Evolutionary conservation across 371 early-diverging fungal genomes (phyloP), one percentile per base, ranked within the genome.

Genomic region (Mucor racemosus): DNA sequence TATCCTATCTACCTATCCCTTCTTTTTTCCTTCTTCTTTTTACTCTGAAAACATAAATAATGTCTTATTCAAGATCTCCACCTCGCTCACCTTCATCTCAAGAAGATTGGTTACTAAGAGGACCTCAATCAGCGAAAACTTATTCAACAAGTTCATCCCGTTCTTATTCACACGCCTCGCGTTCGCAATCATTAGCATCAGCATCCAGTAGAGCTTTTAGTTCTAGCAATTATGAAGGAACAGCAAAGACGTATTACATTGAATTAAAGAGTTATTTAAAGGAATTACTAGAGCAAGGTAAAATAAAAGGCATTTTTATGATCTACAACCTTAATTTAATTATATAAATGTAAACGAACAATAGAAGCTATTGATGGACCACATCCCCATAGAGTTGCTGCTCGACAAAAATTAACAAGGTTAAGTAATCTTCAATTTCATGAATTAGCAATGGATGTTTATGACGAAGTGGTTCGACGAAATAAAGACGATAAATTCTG

Each of bases 401-500:
- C 96, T n/a, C 81, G 94, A 58, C 95, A 95, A 54, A 97, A 97
- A 75, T 85, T 98, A 17, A 86, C 90, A 10, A 80, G 90, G 55
- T 81, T 97, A 53, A 84, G 90, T 44, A 83, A 85, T 50, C 87
- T 89, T 64, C 97, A 97, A 70, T 97, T 97, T 77, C 89, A 91
- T 66, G 98, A 98, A 75, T 84, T 98, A 19, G 90, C 96, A 1
- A 97, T 94, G 44, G 97, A 98, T 80, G 97, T 98, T 1, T 95
- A 92, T 76, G 98, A 98, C 76, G 98, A 98, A 76, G 84, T 96
- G 68, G 88, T 88, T 36, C 73, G 97, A 59, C 76, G 97, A 44
- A 80, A 81, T 58, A 68, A 80, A 40, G 86, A 91, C 61, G 85
- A 84, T 36, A 62, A 66, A 65, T 65, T 50, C 26, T 11, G 66